Evolutionary conservation across 176 grass and related monocot genomes (phyloP).

Genomic region (Elaeis guineensis): DNA sequence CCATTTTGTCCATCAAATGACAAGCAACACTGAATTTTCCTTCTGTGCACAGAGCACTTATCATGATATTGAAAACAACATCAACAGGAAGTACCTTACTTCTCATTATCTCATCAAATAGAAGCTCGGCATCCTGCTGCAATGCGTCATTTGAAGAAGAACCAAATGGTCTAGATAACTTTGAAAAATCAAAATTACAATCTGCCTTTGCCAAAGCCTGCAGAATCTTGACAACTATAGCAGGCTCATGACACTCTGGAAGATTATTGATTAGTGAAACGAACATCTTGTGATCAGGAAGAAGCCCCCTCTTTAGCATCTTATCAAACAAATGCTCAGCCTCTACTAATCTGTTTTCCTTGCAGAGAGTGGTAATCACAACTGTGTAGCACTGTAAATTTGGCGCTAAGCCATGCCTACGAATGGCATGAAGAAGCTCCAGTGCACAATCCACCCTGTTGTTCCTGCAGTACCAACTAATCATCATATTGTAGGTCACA

Average conservation of each 20-base stretch:
- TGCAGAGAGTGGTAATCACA: slow-evolving; percentile 12
- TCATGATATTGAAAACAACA: slow-evolving; percentile 24
- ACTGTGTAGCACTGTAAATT: slow-evolving; percentile 13
- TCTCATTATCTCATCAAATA: slow-evolving; percentile 26
- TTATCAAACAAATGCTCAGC: slow-evolving; percentile 20
- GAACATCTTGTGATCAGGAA: slow-evolving; percentile 16
- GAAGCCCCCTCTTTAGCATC: slow-evolving; percentile 4
- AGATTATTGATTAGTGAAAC: slow-evolving; percentile 7
- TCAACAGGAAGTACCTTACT: slow-evolving; percentile 27
- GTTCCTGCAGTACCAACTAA: slow-evolving; percentile 28
- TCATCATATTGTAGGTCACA: slow-evolving; percentile 13
- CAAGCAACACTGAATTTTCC: slow-evolving; percentile 20
- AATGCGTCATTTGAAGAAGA: slow-evolving; percentile 21
- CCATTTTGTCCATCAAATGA: slow-evolving; percentile 28
- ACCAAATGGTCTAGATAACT: neutral
- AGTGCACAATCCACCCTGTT: slow-evolving; percentile 19
- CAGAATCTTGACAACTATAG: slow-evolving; percentile 14
- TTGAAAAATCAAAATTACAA: neutral
- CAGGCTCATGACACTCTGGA: slow-evolving; percentile 2
- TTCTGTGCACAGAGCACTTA: slow-evolving; percentile 25
- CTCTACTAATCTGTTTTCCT: slow-evolving; percentile 9
- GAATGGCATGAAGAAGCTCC: slow-evolving; percentile 6
- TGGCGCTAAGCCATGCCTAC: neutral
- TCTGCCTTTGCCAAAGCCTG: slow-evolving; percentile 16
- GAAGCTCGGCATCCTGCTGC: slow-evolving; percentile 8